These are phyloP conservation scores for Podospora australis DNA, from an alignment of 495 filamentous ascomycete species.

Conservation along the genomic window DNA sequence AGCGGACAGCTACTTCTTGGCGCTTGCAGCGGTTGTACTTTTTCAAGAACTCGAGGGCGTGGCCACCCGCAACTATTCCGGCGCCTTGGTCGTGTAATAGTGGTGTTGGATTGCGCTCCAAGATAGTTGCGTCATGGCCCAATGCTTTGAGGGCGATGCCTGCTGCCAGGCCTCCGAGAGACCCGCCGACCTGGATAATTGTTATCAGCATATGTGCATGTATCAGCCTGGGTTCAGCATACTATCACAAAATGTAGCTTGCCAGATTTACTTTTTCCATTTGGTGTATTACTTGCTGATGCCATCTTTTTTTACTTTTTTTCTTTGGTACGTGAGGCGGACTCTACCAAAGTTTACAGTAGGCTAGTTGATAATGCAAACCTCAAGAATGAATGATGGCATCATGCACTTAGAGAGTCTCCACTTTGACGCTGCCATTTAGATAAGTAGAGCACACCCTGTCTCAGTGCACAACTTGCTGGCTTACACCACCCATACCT, in stretches of 20 bases:
- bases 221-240: background rate
- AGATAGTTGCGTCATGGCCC: slow-evolving; percentile 44
- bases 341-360: too few relatives aligned
- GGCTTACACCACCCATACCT: too few relatives aligned
- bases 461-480: too few relatives aligned
- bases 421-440: too few relatives aligned
- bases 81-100: slow-evolving; percentile 51
- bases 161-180: slow-evolving; percentile 38
- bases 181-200: slow-evolving; percentile 39
- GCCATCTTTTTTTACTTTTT: slow-evolving; percentile 1
- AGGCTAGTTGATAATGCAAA: too few relatives aligned
- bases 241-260: slow-evolving; percentile 30
- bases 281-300: background rate
- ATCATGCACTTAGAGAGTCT: too few relatives aligned
- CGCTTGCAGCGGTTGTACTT: slow-evolving; percentile 33
- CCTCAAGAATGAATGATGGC: too few relatives aligned
- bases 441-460: too few relatives aligned
- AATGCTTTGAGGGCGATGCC: slow-evolving; percentile 46
- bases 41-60: slow-evolving; percentile 28
- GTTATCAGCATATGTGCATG: background rate
- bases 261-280: background rate
- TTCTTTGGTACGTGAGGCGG: too few relatives aligned
- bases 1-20: slow-evolving; percentile 28
- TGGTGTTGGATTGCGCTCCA: slow-evolving; percentile 43
- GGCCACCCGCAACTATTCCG: slow-evolving; percentile 44